These are phyloP conservation scores for Copromyces sp. DNA, from an alignment of 495 filamentous ascomycete species.

Conservation along the genomic window DNA sequence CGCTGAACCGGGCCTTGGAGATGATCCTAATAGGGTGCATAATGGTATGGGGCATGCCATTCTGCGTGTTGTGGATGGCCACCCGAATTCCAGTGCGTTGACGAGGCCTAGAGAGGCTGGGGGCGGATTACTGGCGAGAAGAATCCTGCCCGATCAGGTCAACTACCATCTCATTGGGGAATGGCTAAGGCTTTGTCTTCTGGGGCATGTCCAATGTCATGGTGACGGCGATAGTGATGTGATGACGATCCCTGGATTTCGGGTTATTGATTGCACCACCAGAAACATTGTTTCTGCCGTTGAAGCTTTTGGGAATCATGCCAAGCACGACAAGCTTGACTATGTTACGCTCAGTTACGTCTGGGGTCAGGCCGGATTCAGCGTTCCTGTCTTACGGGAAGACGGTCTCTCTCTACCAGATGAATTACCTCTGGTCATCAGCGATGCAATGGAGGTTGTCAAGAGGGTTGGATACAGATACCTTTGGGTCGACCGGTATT, in stretches of 20 bases:
- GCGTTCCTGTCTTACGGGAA: not conserved
- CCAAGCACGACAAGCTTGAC: not conserved
- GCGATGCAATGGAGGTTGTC: not conserved
- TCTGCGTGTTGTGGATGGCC: not conserved
- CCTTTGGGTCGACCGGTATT: conserved; percentile 19
- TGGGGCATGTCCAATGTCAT: not conserved
- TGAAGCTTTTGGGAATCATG: not conserved
- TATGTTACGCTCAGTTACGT: not conserved
- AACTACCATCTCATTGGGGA: not conserved
- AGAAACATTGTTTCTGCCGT: not conserved
- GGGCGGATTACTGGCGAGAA: not conserved
- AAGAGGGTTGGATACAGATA: conserved; percentile 9
- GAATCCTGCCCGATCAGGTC: not conserved
- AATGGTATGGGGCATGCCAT: not conserved
- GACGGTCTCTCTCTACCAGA: not conserved
- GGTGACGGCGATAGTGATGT: not conserved
- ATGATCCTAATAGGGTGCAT: too few relatives aligned
- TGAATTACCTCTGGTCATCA: not conserved
- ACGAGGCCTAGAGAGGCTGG: not conserved
- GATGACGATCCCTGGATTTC: not conserved
- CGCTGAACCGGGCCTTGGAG: too few relatives aligned
- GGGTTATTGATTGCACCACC: not conserved
- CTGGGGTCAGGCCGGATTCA: not conserved
- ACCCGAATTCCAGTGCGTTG: not conserved
- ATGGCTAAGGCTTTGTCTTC: not conserved